phyloP scores from a whole-genome alignment of 2,329 filamentous ascomycete genomes.

The Bipolaris gigantea region DNA sequence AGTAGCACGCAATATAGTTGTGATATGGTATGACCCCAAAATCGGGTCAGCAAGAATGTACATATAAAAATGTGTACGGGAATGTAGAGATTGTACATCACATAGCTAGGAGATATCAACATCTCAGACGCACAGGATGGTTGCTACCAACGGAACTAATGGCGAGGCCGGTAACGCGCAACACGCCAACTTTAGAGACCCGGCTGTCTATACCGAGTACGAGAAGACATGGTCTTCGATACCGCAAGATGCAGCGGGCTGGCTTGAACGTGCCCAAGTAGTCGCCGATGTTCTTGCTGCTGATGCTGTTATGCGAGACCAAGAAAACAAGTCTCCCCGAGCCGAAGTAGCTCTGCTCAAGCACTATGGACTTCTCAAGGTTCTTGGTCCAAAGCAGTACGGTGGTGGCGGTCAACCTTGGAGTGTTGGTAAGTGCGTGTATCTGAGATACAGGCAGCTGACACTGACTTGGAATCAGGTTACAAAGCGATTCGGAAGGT shows the following conservation, averaged over 20 bases:
- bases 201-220: constrained; percentile 47
- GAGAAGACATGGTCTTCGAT: constrained; percentile 42
- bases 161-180: constrained; percentile 16
- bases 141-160: constrained; percentile 5
- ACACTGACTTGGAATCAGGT: not conserved
- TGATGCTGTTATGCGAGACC: constrained; percentile 54
- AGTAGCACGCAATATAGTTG: constrained; percentile 9
- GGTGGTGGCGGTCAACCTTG: constrained; percentile 58
- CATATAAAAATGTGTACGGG: not conserved
- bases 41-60: not conserved
- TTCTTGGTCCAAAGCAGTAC: constrained; percentile 54
- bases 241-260: constrained; percentile 48
- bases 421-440: constrained; percentile 48
- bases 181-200: constrained; percentile 33
- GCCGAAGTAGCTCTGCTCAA: constrained; percentile 58
- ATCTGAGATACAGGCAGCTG: not conserved
- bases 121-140: constrained; percentile 3
- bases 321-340: constrained; percentile 56
- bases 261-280: constrained; percentile 54
- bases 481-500: constrained; percentile 65
- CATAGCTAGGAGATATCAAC: not conserved
- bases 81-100: not conserved
- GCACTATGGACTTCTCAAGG: constrained; percentile 53
- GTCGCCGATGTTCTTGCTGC: constrained; percentile 54
- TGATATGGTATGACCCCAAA: not conserved